A percentile compares a stretch with the other conserved stretches of the same genome.
Evolutionary conservation across 2,329 filamentous ascomycete genomes (phyloP).

Genomic region (Cladosporium austrohemisphaericum): DNA sequence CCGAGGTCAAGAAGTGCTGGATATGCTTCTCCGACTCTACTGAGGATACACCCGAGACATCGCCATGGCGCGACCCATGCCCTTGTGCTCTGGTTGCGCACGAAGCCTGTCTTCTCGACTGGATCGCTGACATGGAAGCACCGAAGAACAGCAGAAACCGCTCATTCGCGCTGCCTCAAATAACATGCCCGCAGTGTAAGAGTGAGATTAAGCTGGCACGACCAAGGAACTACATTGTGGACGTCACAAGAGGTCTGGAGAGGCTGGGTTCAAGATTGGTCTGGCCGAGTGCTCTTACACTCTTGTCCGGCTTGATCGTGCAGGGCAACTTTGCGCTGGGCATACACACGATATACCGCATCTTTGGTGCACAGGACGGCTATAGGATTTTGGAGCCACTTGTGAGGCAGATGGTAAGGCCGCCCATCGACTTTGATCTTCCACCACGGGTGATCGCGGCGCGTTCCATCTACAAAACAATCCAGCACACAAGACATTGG

Average conservation of each 20-base stretch:
- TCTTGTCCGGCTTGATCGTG: conserved; percentile 34
- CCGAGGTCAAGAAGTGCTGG: conserved; percentile 57
- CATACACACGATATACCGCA: conserved; percentile 58
- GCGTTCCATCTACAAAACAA: conserved; percentile 25
- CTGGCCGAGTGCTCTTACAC: conserved; percentile 60
- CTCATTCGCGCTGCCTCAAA: conserved; percentile 53
- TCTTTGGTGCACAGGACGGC: conserved; percentile 63
- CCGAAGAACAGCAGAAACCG: conserved; percentile 49
- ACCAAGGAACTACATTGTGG: conserved; percentile 69
- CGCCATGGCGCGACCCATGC: conserved; percentile 81
- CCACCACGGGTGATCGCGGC: conserved; percentile 28
- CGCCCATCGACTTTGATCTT: conserved; percentile 21
- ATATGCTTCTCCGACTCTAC: conserved; percentile 66
- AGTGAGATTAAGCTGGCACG: conserved; percentile 71
- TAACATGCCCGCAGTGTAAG: conserved; percentile 88
- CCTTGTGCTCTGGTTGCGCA: conserved; percentile 88
- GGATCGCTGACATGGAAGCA: conserved; percentile 85
- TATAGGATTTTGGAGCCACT: conserved; percentile 49
- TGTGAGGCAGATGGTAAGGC: conserved; percentile 21
- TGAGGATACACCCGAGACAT: conserved; percentile 58
- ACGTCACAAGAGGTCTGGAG: conserved; percentile 59
- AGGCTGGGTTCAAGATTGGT: conserved; percentile 56
- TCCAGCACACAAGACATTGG: conserved; percentile 40
- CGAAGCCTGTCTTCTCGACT: conserved; percentile 82
- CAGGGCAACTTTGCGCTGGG: conserved; percentile 45